phyloP scores from a whole-genome alignment of 2,329 filamentous ascomycete species.

The Botrytis fabae region DNA sequence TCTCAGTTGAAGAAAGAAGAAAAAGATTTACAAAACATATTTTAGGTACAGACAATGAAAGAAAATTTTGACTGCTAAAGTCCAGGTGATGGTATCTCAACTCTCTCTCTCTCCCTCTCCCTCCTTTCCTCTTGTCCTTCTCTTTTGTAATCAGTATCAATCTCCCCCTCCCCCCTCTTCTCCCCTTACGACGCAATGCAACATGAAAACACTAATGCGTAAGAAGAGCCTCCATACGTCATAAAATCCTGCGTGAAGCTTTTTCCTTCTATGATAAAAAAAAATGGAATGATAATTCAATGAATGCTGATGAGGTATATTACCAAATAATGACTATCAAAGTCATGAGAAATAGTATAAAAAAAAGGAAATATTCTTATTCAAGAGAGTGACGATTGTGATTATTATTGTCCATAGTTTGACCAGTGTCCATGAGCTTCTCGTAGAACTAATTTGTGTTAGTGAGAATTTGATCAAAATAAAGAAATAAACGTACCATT shows the following conservation, averaged over 20 bases:
- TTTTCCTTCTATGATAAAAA: constrained; percentile 2
- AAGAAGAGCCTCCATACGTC: constrained; percentile 15
- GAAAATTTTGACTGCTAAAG: constrained; percentile 18
- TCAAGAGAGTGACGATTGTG: constrained; percentile 14
- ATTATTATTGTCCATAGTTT: constrained; percentile 32
- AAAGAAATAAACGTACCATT: constrained; percentile 38
- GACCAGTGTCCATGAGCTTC: constrained; percentile 37
- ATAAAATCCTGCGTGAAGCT: constrained; percentile 19
- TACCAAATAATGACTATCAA: constrained; percentile 21
- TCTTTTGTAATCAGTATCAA: background rate
- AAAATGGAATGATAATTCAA: constrained; percentile 1
- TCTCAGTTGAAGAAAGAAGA: constrained; percentile 3
- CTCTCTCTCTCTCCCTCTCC: background rate
- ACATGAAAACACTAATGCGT: constrained; percentile 9
- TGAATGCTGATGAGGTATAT: constrained; percentile 8
- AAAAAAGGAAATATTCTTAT: constrained; percentile 9
- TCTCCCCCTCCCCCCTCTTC: background rate
- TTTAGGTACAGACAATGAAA: constrained; percentile 13
- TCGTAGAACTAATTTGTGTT: constrained; percentile 33
- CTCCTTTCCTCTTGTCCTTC: background rate
- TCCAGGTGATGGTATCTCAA: constrained; percentile 20
- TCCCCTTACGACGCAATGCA: background rate
- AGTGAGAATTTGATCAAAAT: constrained; percentile 19
- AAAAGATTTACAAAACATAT: constrained; percentile 20
- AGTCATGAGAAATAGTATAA: background rate